Percentiles rank a stretch among this genome's conserved stretches.
Conservation (phyloP, 768 basidiomycete genomes). For the Chlorophyllum brunneum region DNA sequence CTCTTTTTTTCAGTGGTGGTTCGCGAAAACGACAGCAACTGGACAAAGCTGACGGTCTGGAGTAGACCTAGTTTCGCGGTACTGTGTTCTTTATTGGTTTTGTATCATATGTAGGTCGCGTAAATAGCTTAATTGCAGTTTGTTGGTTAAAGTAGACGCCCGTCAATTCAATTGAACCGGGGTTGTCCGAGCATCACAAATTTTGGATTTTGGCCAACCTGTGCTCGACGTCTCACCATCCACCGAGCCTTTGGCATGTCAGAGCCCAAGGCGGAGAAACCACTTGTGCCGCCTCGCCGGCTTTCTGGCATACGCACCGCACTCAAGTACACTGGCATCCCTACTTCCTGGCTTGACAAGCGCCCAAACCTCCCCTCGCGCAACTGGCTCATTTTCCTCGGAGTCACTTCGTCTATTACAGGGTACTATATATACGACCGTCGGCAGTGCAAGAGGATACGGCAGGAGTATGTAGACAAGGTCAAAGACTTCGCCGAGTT, state of each 20-base stretch:
- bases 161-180: not conserved
- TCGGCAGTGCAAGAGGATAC: constrained; percentile 70
- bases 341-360: constrained; percentile 77
- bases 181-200: constrained; percentile 20
- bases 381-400: constrained; percentile 93
- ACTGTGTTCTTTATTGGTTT: constrained; percentile 4
- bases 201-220: not conserved
- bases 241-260: constrained; percentile 18
- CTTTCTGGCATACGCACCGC: constrained; percentile 56
- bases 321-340: constrained; percentile 66
- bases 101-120: not conserved
- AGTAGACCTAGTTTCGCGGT: constrained; percentile 19
- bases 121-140: constrained; percentile 10
- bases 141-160: no score
- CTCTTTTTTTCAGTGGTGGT: constrained; percentile 35
- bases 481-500: constrained; percentile 77
- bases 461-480: constrained; percentile 71
- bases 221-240: not conserved
- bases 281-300: constrained; percentile 19
- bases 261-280: constrained; percentile 18
- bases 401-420: constrained; percentile 63
- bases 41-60: constrained; percentile 49
- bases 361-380: constrained; percentile 84
- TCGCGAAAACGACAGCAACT: constrained; percentile 70
- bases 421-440: constrained; percentile 88